Evolutionary conservation across 345 rosid species (phyloP).

Genomic region (Citrus reticulata): DNA sequence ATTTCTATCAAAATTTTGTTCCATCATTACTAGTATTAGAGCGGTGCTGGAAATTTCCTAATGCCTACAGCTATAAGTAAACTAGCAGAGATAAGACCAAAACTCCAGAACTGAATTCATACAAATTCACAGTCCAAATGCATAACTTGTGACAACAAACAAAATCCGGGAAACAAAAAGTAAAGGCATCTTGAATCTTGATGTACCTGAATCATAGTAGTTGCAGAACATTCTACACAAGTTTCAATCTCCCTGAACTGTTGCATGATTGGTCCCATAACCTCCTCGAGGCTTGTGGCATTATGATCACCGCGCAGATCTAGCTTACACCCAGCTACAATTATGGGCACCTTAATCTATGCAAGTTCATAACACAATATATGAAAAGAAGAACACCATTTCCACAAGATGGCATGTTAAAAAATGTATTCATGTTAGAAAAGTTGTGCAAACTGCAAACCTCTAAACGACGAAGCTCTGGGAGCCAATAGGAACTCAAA

Average conservation of each 20-base stretch:
- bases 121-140: not conserved
- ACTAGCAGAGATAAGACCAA: not conserved
- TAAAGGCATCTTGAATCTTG: not conserved
- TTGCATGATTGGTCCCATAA: conserved; percentile 82
- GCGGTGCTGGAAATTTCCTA: not conserved
- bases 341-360: conserved; percentile 71
- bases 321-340: conserved; percentile 86
- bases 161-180: not conserved
- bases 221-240: conserved; percentile 78
- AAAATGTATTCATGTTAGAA: not conserved
- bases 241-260: conserved; percentile 80
- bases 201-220: conserved; percentile 65
- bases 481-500: conserved; percentile 64
- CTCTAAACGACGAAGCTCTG: conserved; percentile 72
- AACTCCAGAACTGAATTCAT: not conserved
- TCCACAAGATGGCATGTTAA: not conserved
- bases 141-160: not conserved
- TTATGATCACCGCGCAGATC: conserved; percentile 66
- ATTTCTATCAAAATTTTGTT: not conserved
- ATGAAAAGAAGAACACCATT: not conserved
- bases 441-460: conserved; percentile 17
- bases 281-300: conserved; percentile 51
- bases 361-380: not conserved
- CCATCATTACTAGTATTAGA: not conserved
- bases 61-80: not conserved